phyloP scores from a whole-genome alignment of 2,329 filamentous ascomycete genomes.

The Curvularia verruculosa region DNA sequence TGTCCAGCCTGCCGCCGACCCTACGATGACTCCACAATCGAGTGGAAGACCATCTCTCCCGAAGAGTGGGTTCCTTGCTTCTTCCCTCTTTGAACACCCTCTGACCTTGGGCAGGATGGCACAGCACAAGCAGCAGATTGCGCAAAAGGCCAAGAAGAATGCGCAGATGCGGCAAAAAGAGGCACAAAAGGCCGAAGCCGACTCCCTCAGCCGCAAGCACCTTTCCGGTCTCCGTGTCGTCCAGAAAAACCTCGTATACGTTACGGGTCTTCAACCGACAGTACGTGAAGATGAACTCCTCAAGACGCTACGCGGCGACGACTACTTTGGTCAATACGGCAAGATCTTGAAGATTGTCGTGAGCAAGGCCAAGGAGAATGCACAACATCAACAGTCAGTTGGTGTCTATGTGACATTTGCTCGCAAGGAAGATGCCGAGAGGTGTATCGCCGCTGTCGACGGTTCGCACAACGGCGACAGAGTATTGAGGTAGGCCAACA shows the following conservation, averaged over 20 bases:
- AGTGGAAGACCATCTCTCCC: slow-evolving; percentile 91
- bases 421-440: slow-evolving; percentile 84
- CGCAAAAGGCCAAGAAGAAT: slow-evolving; percentile 89
- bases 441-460: slow-evolving; percentile 90
- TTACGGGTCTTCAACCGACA: slow-evolving; percentile 89
- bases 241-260: slow-evolving; percentile 98
- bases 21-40: slow-evolving; percentile 96
- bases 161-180: slow-evolving; percentile 91
- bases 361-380: slow-evolving; percentile 85
- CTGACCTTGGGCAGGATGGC: slow-evolving; percentile 62
- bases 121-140: slow-evolving; percentile 75
- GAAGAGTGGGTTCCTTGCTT: slow-evolving; percentile 76
- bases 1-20: slow-evolving; percentile 96
- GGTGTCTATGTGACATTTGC: slow-evolving; percentile 99
- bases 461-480: slow-evolving; percentile 90
- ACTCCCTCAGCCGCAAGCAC: slow-evolving; percentile 94
- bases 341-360: slow-evolving; percentile 99
- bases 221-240: slow-evolving; percentile 93
- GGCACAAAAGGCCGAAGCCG: slow-evolving; percentile 92
- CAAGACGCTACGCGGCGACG: slow-evolving; percentile 83
- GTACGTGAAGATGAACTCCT: slow-evolving; percentile 91
- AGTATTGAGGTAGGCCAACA: slow-evolving; percentile 69
- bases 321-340: slow-evolving; percentile 98
- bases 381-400: slow-evolving; percentile 76
- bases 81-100: slow-evolving; percentile 15